Evolutionary conservation across 208 protist species (phyloP).

Genomic region (Leishmania arabica): DNA sequence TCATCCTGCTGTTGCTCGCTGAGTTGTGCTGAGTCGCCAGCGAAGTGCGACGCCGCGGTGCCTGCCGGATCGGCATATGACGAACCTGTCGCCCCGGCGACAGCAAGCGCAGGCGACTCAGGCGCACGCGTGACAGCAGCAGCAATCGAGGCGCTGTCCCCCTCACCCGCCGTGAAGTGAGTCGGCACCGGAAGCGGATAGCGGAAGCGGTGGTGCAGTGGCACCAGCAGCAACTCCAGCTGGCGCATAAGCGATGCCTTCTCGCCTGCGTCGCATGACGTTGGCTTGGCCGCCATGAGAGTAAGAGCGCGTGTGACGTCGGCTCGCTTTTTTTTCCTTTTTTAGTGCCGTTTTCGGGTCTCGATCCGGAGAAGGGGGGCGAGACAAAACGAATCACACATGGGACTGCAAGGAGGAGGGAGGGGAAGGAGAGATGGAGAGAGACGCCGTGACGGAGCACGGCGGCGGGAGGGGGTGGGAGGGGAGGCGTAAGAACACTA

Average conservation of each 20-base stretch:
- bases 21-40: neutral
- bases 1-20: constrained; percentile 14
- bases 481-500: neutral
- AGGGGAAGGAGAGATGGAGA: neutral
- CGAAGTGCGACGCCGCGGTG: neutral
- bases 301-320: neutral
- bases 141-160: neutral
- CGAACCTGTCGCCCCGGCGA: neutral
- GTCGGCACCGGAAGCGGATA: constrained; percentile 44
- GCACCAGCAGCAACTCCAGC: constrained; percentile 57
- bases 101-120: neutral
- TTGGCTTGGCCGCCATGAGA: constrained; percentile 11
- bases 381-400: neutral
- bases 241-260: constrained; percentile 31
- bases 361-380: neutral
- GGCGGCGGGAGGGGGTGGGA: neutral
- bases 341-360: neutral
- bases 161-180: constrained; percentile 12
- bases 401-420: too few relatives aligned
- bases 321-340: neutral
- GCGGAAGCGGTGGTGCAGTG: constrained; percentile 46
- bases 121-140: neutral
- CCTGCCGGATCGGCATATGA: neutral
- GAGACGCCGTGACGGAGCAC: neutral
- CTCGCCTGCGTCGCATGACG: constrained; percentile 8